Conservation (phyloP, 2,329 filamentous ascomycete species). For the Aspergillus pseudoglaucus region DNA sequence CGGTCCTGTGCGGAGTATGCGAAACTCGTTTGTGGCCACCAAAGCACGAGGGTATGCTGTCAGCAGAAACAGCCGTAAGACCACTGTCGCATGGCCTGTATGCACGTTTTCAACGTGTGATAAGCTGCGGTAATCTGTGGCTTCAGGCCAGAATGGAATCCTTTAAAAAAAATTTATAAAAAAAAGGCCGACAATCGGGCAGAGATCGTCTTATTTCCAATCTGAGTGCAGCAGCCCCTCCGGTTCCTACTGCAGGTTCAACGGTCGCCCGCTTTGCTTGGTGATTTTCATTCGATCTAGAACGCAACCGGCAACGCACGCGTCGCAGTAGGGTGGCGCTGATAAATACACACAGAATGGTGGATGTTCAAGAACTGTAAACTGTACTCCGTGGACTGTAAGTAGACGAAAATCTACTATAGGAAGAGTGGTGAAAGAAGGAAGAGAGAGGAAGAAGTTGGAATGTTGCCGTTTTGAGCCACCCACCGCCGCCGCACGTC, state of each 20-base stretch:
- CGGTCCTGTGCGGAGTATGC: no score
- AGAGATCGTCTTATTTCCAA: not conserved
- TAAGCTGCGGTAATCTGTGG: not conserved
- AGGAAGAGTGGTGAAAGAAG: not conserved
- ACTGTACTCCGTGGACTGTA: not conserved
- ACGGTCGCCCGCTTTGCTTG: not conserved
- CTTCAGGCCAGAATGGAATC: conserved; percentile 1
- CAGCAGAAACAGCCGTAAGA: no score
- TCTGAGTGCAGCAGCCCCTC: not conserved
- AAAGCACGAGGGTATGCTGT: no score
- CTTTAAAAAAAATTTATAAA: no score
- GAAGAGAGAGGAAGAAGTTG: not conserved
- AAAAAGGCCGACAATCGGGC: not conserved
- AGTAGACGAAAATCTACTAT: not conserved
- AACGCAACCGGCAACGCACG: not conserved
- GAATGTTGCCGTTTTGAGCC: not conserved
- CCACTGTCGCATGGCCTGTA: no score
- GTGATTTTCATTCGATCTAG: not conserved
- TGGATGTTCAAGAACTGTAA: not conserved
- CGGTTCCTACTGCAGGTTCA: not conserved
- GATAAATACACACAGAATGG: not conserved
- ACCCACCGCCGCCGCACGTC: not conserved
- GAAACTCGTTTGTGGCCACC: no score
- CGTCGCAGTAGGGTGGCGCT: not conserved
- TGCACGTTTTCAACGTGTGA: no score